Conservation (phyloP, 768 basidiomycete genomes). For the Lactarius hengduanensis region DNA sequence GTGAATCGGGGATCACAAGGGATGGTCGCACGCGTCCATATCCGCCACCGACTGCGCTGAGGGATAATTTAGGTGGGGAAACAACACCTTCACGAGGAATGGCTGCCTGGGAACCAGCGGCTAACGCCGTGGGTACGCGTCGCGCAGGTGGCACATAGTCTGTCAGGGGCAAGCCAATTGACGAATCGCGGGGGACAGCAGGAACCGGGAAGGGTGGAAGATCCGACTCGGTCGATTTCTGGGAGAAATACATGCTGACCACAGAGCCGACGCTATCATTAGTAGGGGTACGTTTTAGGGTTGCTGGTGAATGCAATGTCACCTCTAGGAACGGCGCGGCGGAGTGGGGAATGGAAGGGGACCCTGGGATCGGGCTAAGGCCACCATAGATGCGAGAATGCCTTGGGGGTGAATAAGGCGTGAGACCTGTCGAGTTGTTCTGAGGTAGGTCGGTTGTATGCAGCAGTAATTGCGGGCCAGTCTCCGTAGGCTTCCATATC, state of each 20-base stretch:
- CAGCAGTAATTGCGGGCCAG: slow-evolving; percentile 13
- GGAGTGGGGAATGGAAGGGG: background rate
- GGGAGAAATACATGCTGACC: slow-evolving; percentile 35
- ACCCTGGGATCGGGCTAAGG: slow-evolving; percentile 3
- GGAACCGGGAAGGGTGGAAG: slow-evolving; percentile 28
- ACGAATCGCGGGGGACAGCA: slow-evolving; percentile 17
- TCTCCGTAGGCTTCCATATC: slow-evolving; percentile 21
- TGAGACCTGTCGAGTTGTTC: background rate
- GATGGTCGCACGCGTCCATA: background rate
- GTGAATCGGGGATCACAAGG: background rate
- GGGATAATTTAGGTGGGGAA: slow-evolving; percentile 6
- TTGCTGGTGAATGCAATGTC: slow-evolving; percentile 3
- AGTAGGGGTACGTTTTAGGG: background rate
- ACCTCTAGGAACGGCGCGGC: slow-evolving; percentile 8
- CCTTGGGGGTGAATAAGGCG: slow-evolving; percentile 21
- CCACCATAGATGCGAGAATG: slow-evolving; percentile 17
- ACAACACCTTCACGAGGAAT: background rate
- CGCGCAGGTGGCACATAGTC: background rate
- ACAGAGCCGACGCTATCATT: slow-evolving; percentile 30
- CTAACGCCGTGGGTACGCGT: background rate
- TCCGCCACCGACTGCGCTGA: slow-evolving; percentile 18
- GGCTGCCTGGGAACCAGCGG: slow-evolving; percentile 2
- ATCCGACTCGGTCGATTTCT: slow-evolving; percentile 19
- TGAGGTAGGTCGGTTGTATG: background rate
- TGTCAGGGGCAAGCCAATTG: slow-evolving; percentile 1